These are phyloP conservation scores for Zarea fungicola DNA, from an alignment of 2,329 filamentous ascomycete species.

Conservation along the genomic window DNA sequence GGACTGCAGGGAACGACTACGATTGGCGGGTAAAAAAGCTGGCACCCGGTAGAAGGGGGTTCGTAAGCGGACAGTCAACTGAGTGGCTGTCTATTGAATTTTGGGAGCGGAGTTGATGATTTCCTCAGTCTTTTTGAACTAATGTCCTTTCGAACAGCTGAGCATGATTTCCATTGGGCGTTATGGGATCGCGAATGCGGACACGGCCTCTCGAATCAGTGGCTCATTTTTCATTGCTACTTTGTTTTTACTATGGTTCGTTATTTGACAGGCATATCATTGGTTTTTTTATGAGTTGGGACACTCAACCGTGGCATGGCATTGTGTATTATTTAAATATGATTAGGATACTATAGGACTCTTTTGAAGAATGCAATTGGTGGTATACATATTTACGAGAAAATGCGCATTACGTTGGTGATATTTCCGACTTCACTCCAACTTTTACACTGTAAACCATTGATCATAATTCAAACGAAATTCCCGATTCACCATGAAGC, in stretches of 20 bases:
- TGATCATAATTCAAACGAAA: background rate
- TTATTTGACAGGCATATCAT: background rate
- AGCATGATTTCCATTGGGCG: slow-evolving; percentile 12
- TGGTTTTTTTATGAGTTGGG: background rate
- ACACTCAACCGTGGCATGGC: background rate
- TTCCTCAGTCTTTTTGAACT: slow-evolving; percentile 6
- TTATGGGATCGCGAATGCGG: slow-evolving; percentile 5
- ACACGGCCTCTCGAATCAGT: background rate
- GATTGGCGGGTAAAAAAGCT: slow-evolving; percentile 48
- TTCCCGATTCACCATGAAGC: too few species aligned
- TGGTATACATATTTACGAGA: too few species aligned
- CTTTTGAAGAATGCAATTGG: background rate
- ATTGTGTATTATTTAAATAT: slow-evolving; percentile 2
- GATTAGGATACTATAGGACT: background rate
- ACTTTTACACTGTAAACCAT: background rate
- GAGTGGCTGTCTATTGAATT: background rate
- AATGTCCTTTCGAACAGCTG: slow-evolving; percentile 6
- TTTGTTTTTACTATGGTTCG: background rate
- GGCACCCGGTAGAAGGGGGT: slow-evolving; percentile 36
- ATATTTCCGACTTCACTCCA: too few species aligned
- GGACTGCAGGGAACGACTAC: slow-evolving; percentile 66
- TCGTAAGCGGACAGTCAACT: background rate
- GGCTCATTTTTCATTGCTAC: background rate
- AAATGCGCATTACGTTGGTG: too few species aligned
- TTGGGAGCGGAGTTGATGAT: background rate